Conservation (phyloP, 129 eudicot species). For the Dittrichia graveolens region DNA sequence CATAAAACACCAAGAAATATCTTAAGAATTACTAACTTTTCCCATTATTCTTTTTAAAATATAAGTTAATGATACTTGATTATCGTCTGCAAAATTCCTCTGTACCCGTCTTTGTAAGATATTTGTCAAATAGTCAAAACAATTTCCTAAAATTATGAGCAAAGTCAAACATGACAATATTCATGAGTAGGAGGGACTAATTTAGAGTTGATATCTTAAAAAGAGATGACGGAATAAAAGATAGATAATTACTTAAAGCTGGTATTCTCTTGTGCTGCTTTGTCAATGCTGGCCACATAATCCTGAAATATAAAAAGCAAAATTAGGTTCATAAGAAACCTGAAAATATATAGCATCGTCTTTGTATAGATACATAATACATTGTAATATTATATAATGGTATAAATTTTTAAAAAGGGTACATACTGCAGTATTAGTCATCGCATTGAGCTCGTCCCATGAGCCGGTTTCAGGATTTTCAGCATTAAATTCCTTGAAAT, state of each 20-base stretch:
- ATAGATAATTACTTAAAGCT: conserved; percentile 58
- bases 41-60: background rate
- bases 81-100: conserved; percentile 17
- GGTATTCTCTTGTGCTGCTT: conserved; percentile 45
- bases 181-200: background rate
- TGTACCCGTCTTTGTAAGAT: background rate
- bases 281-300: conserved; percentile 67
- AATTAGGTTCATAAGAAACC: conserved; percentile 17
- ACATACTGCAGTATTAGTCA: conserved; percentile 77
- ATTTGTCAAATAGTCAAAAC: conserved; percentile 13
- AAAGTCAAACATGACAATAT: background rate
- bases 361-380: background rate
- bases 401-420: conserved; percentile 11
- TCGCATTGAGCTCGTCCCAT: conserved; percentile 80
- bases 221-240: conserved; percentile 1
- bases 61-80: background rate
- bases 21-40: background rate
- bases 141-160: background rate
- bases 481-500: conserved; percentile 83
- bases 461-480: conserved; percentile 54
- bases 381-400: background rate
- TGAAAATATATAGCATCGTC: background rate
- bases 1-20: conserved; percentile 16
- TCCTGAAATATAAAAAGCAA: conserved; percentile 51
- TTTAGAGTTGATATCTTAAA: background rate